Evolutionary conservation across 1,284 basidiomycete genomes (phyloP), one percentile per base, ranked within the genome.

Genomic region (Veloboletus limbatus): DNA sequence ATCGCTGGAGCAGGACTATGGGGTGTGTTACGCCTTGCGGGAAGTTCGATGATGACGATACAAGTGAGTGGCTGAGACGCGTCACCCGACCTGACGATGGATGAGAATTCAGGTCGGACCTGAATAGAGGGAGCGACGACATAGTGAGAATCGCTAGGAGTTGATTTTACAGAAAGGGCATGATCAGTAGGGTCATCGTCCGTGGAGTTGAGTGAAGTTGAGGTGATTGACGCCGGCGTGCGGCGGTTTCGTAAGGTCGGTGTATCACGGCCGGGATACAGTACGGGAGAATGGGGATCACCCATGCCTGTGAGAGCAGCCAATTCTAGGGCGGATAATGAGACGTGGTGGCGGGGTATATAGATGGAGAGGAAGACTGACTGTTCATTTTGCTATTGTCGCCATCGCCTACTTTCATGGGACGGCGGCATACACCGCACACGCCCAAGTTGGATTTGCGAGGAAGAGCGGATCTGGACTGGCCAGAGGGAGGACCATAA

Each of bases 341-440:
- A 55, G 39, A 18, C 34, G 20, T 14, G 30, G 13, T 10, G 43
- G 8, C 30, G 8, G n/a, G n/a, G 33, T 14, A 36, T 26, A 41
- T 9, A 16, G 3, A 27, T 35, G 46, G 43, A 44, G 17, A 40
- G 32, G 43, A 40, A 35, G 22, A 81, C 90, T 70, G 62, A 94
- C 92, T 97, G 73, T 92, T 94, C 27, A 79, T 88, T 70, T 88
- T 92, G 48, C 81, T 80, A 17, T 78, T 76, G 56, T 87, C 85
- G 40, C 86, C 83, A 51, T 95, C 92, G 17, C 85, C 85, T 11
- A 98, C 78, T 59, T 92, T 92, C 91, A 98, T 98, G 8, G 93
- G 92, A 32, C 92, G 79, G 54, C 96, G 79, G 63, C 96, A 99
- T 1, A 98, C 92, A 33, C 96, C 96, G 60, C 96, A 99, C 16